Conservation (phyloP, 202 grass and related monocot species). For the Panicum virgatum region DNA sequence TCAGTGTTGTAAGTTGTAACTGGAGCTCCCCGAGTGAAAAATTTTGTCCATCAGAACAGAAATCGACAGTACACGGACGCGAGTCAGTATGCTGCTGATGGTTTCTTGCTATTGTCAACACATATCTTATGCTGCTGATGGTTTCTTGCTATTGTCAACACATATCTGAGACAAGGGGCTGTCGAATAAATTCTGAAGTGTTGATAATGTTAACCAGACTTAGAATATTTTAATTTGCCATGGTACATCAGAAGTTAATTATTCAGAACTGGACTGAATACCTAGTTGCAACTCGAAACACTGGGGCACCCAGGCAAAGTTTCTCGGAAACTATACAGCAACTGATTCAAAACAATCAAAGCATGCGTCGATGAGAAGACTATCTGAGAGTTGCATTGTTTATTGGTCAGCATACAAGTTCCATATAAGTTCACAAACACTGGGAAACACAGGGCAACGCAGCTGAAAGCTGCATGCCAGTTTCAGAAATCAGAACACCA, state of each 20-base stretch:
- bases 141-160: not conserved
- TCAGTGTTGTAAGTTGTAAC: too few species aligned
- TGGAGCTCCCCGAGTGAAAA: not conserved
- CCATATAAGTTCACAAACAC: constrained; percentile 30
- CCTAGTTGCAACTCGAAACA: too few species aligned
- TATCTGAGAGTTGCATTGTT: not conserved
- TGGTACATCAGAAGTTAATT: too few species aligned
- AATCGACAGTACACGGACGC: not conserved
- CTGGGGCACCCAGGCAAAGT: not conserved
- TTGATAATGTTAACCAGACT: not conserved
- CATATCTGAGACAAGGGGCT: not conserved
- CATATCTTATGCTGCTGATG: too few species aligned
- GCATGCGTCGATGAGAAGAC: not conserved
- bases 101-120: too few species aligned
- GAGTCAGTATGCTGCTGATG: not conserved
- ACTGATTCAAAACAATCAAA: not conserved
- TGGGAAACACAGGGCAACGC: constrained; percentile 14
- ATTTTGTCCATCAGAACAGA: not conserved
- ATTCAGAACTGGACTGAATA: too few species aligned
- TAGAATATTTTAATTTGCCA: too few species aligned
- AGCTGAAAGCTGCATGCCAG: not conserved
- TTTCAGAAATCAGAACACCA: constrained; percentile 32
- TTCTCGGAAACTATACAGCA: not conserved
- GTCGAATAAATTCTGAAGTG: not conserved
- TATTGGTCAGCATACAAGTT: not conserved